phyloP scores from a whole-genome alignment of 78 protist species.

The Mantamonas sphyraenae region DNA sequence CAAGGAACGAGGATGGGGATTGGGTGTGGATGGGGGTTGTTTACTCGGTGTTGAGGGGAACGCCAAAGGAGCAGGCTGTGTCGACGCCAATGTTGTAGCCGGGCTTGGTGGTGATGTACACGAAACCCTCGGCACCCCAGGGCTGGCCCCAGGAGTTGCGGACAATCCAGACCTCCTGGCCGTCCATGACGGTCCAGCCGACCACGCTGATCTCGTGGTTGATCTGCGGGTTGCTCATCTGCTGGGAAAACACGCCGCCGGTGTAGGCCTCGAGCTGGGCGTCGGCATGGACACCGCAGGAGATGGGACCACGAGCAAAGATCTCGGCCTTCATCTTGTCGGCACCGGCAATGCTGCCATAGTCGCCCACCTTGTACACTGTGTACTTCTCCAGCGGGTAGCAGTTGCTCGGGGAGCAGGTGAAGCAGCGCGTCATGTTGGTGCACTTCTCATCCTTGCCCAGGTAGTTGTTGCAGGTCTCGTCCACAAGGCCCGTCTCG shows the following conservation, averaged over 20 bases:
- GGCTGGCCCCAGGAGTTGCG: slow-evolving; percentile 13
- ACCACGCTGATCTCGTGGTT: slow-evolving; percentile 28
- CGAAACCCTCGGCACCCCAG: not conserved
- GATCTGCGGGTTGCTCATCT: not conserved
- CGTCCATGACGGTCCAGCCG: slow-evolving; percentile 27
- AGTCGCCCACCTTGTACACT: slow-evolving; percentile 7
- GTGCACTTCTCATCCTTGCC: slow-evolving; percentile 9
- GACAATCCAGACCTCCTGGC: slow-evolving; percentile 28
- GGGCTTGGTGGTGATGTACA: not conserved
- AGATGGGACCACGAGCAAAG: slow-evolving; percentile 47
- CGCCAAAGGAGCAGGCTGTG: not conserved
- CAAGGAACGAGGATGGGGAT: too few relatives aligned
- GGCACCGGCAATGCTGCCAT: slow-evolving; percentile 14
- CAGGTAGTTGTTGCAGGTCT: slow-evolving; percentile 25
- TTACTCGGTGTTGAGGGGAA: too few relatives aligned
- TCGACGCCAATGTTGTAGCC: slow-evolving; percentile 9
- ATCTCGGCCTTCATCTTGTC: slow-evolving; percentile 45
- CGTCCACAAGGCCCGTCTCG: slow-evolving; percentile 13
- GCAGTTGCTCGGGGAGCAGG: not conserved
- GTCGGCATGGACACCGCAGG: slow-evolving; percentile 36
- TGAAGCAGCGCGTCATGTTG: slow-evolving; percentile 2
- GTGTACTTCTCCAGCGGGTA: not conserved
- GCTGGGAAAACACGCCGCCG: slow-evolving; percentile 20
- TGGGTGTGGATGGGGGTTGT: too few relatives aligned
- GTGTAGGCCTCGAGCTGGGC: slow-evolving; percentile 16